A percentile compares a stretch with the other conserved stretches of the same genome.
Conservation (phyloP, 352 stramenopile genomes). For the Aphanomyces astaci region DNA sequence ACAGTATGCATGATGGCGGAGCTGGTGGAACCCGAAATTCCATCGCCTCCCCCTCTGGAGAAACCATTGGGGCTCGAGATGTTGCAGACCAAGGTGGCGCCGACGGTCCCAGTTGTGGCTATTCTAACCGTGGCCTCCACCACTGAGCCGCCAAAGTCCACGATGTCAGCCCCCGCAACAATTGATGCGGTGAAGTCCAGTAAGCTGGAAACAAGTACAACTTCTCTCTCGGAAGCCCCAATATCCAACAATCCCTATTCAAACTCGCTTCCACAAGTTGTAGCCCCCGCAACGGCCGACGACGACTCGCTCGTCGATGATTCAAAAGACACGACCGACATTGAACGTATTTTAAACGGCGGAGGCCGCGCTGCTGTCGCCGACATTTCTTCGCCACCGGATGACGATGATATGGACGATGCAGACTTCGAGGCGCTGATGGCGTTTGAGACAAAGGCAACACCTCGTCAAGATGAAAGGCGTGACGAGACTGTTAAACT, state of each 20-base stretch:
- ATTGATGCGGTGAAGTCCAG: too few relatives aligned
- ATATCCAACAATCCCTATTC: too few relatives aligned
- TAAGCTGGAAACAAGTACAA: too few relatives aligned
- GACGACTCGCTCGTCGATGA: conserved; percentile 4
- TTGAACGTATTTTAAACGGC: conserved; percentile 12
- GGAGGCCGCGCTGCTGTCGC: neutral
- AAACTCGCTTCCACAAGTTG: too few relatives aligned
- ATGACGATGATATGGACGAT: conserved; percentile 15
- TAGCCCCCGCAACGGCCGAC: neutral
- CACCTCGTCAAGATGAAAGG: neutral
- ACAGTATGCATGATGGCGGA: neutral
- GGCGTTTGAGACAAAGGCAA: conserved; percentile 1
- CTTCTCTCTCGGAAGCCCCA: too few relatives aligned
- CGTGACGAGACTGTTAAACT: neutral
- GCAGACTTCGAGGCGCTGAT: conserved; percentile 18
- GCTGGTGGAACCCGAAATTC: neutral
- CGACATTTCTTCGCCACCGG: neutral
- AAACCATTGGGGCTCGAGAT: neutral
- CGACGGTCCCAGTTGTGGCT: neutral
- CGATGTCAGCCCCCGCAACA: too few relatives aligned
- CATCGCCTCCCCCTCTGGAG: neutral
- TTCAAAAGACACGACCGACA: conserved; percentile 1
- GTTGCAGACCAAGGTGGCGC: neutral
- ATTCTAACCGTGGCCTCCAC: too few relatives aligned
- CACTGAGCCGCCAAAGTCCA: too few relatives aligned